Percentiles rank a stretch among this genome's conserved stretches.
These are phyloP conservation scores for Clonostachys byssicola DNA, from an alignment of 2,329 filamentous ascomycete species.

Conservation along the genomic window DNA sequence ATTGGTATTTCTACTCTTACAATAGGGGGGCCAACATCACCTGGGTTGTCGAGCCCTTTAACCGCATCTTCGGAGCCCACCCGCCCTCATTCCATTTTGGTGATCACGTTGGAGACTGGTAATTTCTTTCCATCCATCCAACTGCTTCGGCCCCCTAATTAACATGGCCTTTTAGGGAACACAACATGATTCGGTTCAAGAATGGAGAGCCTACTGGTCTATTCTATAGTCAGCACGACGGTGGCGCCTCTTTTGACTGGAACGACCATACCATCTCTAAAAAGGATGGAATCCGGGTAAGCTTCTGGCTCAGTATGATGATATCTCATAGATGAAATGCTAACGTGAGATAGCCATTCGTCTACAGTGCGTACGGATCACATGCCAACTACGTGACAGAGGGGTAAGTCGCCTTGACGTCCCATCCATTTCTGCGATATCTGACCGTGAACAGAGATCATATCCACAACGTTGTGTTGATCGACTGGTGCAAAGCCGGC, in stretches of 20 bases:
- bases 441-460: slow-evolving; percentile 15
- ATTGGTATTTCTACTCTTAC: slow-evolving; percentile 25
- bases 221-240: slow-evolving; percentile 19
- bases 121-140: not conserved
- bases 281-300: slow-evolving; percentile 15
- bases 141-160: not conserved
- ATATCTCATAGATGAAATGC: too few relatives aligned
- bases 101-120: slow-evolving; percentile 18
- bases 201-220: slow-evolving; percentile 14
- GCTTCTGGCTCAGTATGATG: not conserved
- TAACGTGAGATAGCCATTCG: slow-evolving; percentile 15
- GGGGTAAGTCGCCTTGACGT: slow-evolving; percentile 13
- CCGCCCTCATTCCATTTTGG: slow-evolving; percentile 12
- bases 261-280: slow-evolving; percentile 14
- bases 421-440: not conserved
- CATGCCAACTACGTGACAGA: slow-evolving; percentile 23
- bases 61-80: slow-evolving; percentile 9
- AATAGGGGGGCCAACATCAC: slow-evolving; percentile 17
- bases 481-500: slow-evolving; percentile 26
- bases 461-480: slow-evolving; percentile 20
- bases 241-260: slow-evolving; percentile 18
- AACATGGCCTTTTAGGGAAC: slow-evolving; percentile 13
- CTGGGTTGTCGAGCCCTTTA: slow-evolving; percentile 16
- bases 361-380: slow-evolving; percentile 25
- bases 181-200: slow-evolving; percentile 23